Base-by-base conservation (phyloP, 192 early-diverging fungal species). In the Podila epicladia region DNA sequence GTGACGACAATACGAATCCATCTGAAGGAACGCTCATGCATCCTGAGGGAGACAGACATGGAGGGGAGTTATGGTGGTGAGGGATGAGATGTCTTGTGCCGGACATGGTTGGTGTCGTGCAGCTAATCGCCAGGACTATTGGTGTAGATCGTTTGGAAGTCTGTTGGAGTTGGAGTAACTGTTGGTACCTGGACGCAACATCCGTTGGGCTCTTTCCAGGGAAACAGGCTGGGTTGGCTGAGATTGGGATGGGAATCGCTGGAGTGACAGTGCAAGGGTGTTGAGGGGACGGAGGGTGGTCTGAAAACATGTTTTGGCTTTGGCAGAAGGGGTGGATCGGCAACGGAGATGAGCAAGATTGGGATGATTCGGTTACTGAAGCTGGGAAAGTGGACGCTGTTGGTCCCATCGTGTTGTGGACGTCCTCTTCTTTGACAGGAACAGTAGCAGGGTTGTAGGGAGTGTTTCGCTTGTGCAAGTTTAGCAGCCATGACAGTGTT, bases 161-260 rank as follows among this genome's bases (percentile, higher is more conserved):
- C 32, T 69, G 65, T 26, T 80, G 77, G 24, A 80, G 28, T 53
- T 69, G 70, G 0, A 53, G 35, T 33, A 80, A n/a, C 20, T 80
- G 70, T 24, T 73, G 65, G 20, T 60, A 58, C 35, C 73, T 80
- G 24, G 50, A 45, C 0, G 71, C 77, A 3, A 80, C 12, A 13
- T 69, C 77, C 24, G 58, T 35, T 20, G 71, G 62, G 9, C 77
- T 53, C 12, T 38, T 65, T 4, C 77, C 77, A 19, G 77, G 77
- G 22, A 69, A 80, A 51, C 70, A 65, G 9, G 77, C 77, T 5
- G 77, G 77, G 11, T 65, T 71, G 5, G 77, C 51, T 65, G 67
- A 5, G 22, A n/a, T 22, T 33, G 20, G 13, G 65, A 68, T 33
- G 4, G 58, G 31, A 20, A 62, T 45, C 17, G 65, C 28, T 31